Evolutionary conservation across 164 flowering plant genomes (phyloP).

Genomic region (Liquidambar formosana): DNA sequence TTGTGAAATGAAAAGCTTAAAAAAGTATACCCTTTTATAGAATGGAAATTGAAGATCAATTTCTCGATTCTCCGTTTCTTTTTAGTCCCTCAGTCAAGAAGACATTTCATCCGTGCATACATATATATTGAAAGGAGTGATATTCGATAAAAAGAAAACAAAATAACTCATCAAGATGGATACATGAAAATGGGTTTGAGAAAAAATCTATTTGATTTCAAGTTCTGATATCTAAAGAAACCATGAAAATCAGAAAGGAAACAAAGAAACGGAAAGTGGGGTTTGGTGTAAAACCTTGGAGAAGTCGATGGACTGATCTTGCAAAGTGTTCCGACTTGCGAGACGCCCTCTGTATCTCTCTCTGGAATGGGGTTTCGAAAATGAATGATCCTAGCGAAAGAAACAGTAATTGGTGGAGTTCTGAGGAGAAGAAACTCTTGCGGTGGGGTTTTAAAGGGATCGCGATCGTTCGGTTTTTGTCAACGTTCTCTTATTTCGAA

Average conservation of each 20-base stretch:
- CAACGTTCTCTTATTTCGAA: slow-evolving; percentile 1
- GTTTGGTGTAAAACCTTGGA: not conserved
- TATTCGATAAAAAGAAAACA: not conserved
- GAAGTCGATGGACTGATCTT: not conserved
- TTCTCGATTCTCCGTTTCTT: slow-evolving; percentile 8
- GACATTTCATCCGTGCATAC: too few species aligned
- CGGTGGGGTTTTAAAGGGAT: not conserved
- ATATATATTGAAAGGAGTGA: not conserved
- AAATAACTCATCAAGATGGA: not conserved
- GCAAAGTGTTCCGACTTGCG: not conserved
- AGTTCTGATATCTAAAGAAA: not conserved
- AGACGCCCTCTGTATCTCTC: not conserved
- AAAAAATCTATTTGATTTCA: too few species aligned
- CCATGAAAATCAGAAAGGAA: not conserved
- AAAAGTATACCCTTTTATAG: not conserved
- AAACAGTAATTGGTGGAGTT: too few species aligned
- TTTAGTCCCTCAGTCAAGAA: not conserved
- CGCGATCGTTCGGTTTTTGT: not conserved
- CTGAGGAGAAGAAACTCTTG: not conserved
- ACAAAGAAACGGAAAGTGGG: not conserved
- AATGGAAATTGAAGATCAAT: not conserved
- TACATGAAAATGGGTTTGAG: too few species aligned
- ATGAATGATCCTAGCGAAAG: not conserved
- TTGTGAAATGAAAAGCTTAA: not conserved
- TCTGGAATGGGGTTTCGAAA: not conserved